Conservation (phyloP, 768 basidiomycete species). For the Botryobasidium botryosum region DNA sequence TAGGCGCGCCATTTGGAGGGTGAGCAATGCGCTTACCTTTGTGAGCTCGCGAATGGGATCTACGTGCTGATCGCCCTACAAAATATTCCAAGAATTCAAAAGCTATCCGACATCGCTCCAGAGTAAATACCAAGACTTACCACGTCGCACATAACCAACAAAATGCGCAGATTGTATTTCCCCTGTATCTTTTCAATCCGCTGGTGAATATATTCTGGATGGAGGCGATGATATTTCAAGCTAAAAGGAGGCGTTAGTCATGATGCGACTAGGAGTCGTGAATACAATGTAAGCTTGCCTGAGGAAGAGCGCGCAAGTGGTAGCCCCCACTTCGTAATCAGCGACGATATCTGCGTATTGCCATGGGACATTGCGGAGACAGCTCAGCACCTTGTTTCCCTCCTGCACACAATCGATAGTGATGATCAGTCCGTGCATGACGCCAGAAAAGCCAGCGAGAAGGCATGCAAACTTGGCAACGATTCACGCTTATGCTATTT, state of each 20-base stretch:
- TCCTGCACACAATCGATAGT: too few species aligned
- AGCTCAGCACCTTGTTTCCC: slow-evolving; percentile 76
- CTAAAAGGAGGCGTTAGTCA: slow-evolving; percentile 18
- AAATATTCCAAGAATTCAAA: not conserved
- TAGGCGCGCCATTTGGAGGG: too few species aligned
- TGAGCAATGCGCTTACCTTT: slow-evolving; percentile 32
- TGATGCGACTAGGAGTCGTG: not conserved
- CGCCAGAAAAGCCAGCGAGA: too few species aligned
- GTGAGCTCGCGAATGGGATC: slow-evolving; percentile 86
- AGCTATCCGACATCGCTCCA: not conserved
- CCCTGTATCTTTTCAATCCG: slow-evolving; percentile 76
- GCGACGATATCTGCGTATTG: slow-evolving; percentile 88
- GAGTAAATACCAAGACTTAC: slow-evolving; percentile 30
- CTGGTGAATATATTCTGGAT: slow-evolving; percentile 90
- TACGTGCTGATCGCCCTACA: slow-evolving; percentile 45
- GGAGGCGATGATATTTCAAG: slow-evolving; percentile 84
- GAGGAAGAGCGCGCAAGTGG: slow-evolving; percentile 81
- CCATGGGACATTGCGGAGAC: slow-evolving; percentile 75
- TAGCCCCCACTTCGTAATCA: slow-evolving; percentile 92
- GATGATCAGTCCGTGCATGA: too few species aligned
- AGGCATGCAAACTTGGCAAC: too few species aligned
- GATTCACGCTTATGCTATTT: too few species aligned
- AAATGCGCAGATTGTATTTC: slow-evolving; percentile 65
- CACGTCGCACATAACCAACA: slow-evolving; percentile 83
- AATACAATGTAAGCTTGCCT: slow-evolving; percentile 33